Evolutionary conservation across 306 rosid genomes (phyloP), one percentile per base, ranked within the genome.

Genomic region (Prunus campanulata): DNA sequence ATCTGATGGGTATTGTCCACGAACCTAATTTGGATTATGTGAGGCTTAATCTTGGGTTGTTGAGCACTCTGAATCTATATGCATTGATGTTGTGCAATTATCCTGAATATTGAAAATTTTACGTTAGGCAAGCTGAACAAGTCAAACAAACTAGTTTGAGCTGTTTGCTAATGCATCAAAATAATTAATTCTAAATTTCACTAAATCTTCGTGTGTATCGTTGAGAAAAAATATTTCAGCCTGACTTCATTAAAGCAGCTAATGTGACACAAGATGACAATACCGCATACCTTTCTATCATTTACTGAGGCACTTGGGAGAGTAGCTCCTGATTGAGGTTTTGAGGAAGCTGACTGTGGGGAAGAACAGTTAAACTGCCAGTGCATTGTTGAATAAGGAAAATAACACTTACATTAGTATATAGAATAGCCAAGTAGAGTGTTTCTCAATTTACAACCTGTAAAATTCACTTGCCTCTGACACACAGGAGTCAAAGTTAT

Each of bases 381-480:
- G 61, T 54, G 49, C 79, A 70, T 46, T 69, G 68, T 79, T 63
- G 32, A 60, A 11, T 49, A 20, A 74, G 24, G 56, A 69, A 22
- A 61, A 12, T 0, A 12, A 11, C 16, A 25, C 18, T 50, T 10
- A 4, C 15, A 30, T 72, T 59, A 73, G 14, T 72, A 49, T 25
- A 49, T 5, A 42, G 50, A 50, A 63, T 57, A 47, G 71, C 74
- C 77, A 35, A 68, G 50, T 2, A 19, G 15, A n/a, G 54, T 66
- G 48, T 71, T 22, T 72, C 52, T 76, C 16, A 67, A 24, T 42
- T 18, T n/a, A 46, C 70, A 81, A 24, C 30, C 20, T 3, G 56
- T 7, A 71, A 59, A 65, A 48, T 71, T 47, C 62, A 68, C 82
- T 84, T 79, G 82, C 77, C 84, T 85, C 82, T 61, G 87, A 78